Percentiles rank a stretch among this genome's conserved stretches.
Evolutionary conservation across 352 stramenopile genomes (phyloP).

Genomic region (Phytophthora ramorum): DNA sequence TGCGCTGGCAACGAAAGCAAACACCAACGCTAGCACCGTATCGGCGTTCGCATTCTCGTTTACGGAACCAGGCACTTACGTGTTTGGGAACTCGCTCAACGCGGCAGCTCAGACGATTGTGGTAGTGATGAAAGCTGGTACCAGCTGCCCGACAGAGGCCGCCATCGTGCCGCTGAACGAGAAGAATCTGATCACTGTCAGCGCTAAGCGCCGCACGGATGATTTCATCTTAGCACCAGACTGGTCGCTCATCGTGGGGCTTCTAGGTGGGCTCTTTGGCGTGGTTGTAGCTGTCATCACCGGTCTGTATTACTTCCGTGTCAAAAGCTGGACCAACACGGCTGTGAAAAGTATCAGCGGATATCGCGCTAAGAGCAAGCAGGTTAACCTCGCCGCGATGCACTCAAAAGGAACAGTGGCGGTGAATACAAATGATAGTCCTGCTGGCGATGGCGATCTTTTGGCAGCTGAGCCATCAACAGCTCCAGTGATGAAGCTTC

Average conservation of each 20-base stretch:
- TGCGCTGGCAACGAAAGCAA: conserved; percentile 64
- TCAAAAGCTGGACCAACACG: conserved; percentile 78
- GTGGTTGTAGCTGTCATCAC: conserved; percentile 80
- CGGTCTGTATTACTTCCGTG: conserved; percentile 85
- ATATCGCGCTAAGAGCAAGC: conserved; percentile 62
- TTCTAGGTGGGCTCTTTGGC: conserved; percentile 79
- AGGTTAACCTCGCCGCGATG: conserved; percentile 60
- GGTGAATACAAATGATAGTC: conserved; percentile 43
- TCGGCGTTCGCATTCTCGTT: conserved; percentile 92
- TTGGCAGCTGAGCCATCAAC: conserved; percentile 19
- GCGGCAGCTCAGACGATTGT: conserved; percentile 75
- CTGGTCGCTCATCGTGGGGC: conserved; percentile 82
- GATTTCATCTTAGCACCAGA: conserved; percentile 91
- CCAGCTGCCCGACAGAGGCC: conserved; percentile 77
- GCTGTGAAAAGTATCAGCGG: conserved; percentile 39
- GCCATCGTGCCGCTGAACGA: conserved; percentile 86
- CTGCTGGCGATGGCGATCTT: conserved; percentile 9
- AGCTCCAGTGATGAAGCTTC: conserved; percentile 21
- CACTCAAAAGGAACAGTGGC: conserved; percentile 76
- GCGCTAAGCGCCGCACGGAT: conserved; percentile 74
- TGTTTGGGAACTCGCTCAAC: conserved; percentile 89
- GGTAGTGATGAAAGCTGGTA: conserved; percentile 80
- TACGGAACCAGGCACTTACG: conserved; percentile 82
- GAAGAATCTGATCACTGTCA: conserved; percentile 88
- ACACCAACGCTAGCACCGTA: conserved; percentile 63